These are phyloP conservation scores for Salix koriyanagi DNA, from an alignment of 345 rosid species.

Conservation along the genomic window DNA sequence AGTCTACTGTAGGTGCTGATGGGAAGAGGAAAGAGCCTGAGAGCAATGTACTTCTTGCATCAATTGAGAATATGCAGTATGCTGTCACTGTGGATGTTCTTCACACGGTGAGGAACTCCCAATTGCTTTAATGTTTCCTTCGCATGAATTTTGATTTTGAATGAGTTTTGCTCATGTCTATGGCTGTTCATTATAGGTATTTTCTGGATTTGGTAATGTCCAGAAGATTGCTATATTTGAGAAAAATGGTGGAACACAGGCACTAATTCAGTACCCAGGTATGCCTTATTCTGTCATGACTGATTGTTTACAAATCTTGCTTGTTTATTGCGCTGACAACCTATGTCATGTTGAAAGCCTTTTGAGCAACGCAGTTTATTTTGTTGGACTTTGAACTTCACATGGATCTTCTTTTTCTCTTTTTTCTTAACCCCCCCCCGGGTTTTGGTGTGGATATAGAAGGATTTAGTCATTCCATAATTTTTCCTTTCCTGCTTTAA, in stretches of 20 bases:
- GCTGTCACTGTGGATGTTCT: conserved; percentile 91
- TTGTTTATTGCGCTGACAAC: not conserved
- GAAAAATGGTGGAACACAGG: conserved; percentile 95
- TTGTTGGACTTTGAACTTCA: not conserved
- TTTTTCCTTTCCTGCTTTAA: not conserved
- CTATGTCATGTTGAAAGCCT: not conserved
- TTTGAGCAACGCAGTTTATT: not conserved
- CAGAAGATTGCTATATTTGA: conserved; percentile 96
- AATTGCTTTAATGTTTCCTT: conserved; percentile 7
- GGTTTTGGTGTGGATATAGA: not conserved
- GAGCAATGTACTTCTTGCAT: conserved; percentile 91
- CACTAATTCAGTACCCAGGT: conserved; percentile 87
- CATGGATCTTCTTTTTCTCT: not conserved
- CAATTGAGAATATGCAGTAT: conserved; percentile 96
- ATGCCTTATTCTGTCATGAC: conserved; percentile 20
- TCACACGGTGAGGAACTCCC: conserved; percentile 57
- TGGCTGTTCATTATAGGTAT: conserved; percentile 45
- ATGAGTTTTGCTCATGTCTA: not conserved
- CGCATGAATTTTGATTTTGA: not conserved
- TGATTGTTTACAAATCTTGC: not conserved
- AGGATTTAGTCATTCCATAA: not conserved
- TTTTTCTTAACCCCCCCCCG: too few relatives aligned
- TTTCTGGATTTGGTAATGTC: conserved; percentile 80
- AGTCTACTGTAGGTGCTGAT: conserved; percentile 81
- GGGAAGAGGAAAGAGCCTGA: conserved; percentile 84